Conservation (phyloP, 1,284 basidiomycete genomes). For the Tetrapyrgos nigripes region DNA sequence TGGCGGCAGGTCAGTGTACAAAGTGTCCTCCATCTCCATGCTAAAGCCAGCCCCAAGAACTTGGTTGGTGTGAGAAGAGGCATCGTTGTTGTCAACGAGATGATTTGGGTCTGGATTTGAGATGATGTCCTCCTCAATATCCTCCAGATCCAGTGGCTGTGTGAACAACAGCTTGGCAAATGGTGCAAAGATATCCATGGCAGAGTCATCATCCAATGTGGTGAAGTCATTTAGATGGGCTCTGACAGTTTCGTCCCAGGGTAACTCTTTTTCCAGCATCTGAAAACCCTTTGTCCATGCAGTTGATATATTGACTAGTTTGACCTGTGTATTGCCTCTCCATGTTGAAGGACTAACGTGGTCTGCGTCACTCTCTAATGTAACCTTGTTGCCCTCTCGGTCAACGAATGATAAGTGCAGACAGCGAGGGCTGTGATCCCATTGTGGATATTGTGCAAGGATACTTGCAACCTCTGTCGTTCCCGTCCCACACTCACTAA, state of each 20-base stretch:
- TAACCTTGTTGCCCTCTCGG: neutral
- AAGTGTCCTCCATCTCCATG: neutral
- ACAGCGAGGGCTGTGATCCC: conserved; percentile 38
- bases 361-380: neutral
- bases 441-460: conserved; percentile 40
- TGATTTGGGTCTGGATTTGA: too few species aligned
- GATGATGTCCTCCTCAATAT: neutral
- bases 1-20: neutral
- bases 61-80: too few species aligned
- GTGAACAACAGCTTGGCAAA: too few species aligned
- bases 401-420: conserved; percentile 16
- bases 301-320: neutral
- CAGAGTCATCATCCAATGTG: neutral
- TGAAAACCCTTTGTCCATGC: neutral
- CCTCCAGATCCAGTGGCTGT: neutral
- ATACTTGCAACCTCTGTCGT: conserved; percentile 39
- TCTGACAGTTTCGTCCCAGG: too few species aligned
- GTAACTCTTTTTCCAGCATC: neutral
- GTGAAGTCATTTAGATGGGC: neutral
- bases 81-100: too few species aligned
- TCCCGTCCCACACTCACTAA: conserved; percentile 30
- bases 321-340: neutral
- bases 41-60: neutral
- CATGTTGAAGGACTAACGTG: neutral
- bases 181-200: too few species aligned